Evolutionary conservation across 352 stramenopile species (phyloP), one percentile per base, ranked within the genome.

Genomic region (Pythium sp.): DNA sequence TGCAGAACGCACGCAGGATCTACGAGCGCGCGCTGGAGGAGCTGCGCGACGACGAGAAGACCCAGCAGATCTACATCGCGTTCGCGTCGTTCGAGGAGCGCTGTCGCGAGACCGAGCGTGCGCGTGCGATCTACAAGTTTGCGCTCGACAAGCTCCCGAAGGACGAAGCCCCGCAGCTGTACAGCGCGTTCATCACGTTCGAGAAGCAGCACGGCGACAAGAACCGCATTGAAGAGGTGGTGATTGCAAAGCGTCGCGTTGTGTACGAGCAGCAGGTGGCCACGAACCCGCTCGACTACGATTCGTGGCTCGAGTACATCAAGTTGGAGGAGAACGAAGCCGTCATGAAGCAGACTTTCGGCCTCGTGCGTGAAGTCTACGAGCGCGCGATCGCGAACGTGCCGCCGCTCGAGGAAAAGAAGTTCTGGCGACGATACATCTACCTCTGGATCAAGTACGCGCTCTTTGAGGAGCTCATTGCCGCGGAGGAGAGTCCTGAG

Each of bases 381-480:
- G 96, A 99, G 78, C 89, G 93, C 30, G 97, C 97, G 14, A 94
- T 99, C 55, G 80, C 89, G 14, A 97, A 99, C 62, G 77, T 99
- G 18, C 97, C 97, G 15, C 97, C 97, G 5, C 80, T 95, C n/a
- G 68, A 83, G 6, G 91, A 99, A 47, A 99, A 99, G 77, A 86
- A 95, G 57, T 98, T 98, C 81, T 99, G 98, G 98, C 94, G 92
- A 60, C 77, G 98, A 14, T 99, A 99, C 76, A 98, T 99, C 66
- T 99, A 99, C 74, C 76, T 99, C 24, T 99, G 97, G 97, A 99
- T 99, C 72, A 99, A 99, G 72, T 99, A 99, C 74, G 97, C 97
- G 7, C 73, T 99, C 3, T 99, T 98, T 65, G 97, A 99, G 79
- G 97, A 99, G 81, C 76, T 99, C 12, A 76, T 96, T 24, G 90